Base-by-base conservation (phyloP, 805 yeast species). In the Candida patagonica region DNA sequence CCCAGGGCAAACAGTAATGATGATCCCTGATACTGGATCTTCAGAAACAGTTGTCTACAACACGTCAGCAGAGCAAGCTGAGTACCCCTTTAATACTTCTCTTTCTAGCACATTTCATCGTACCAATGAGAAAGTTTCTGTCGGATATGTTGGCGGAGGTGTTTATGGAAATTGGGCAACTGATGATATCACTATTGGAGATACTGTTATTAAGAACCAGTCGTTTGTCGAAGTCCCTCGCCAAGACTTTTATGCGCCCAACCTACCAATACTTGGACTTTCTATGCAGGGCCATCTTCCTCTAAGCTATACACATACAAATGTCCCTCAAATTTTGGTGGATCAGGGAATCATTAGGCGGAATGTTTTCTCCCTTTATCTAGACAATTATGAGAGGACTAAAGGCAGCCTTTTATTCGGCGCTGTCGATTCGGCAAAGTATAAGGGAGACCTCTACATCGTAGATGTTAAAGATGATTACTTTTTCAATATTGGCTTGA, bases 21-120 rank as follows among this genome's bases (percentile, higher is more conserved):
- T 78, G 10, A 56, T 77, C 26, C 53, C 80, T 13, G 88, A 80
- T 52, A 80, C 86, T 1, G 88, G 87, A 1, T 78, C 85, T 0
- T 69, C 82, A 1, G 86, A 80, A 12, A 26, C 6, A 5, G 29
- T n/a, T 4, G 29, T 26, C 6, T 26, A n/a, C 13, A 26, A 26
- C 29, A 6, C 29, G 3, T n/a, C n/a, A n/a, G n/a, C n/a, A n/a
- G n/a, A n/a, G n/a, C n/a, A n/a, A n/a, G n/a, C n/a, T n/a, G n/a
- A n/a, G n/a, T n/a, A n/a, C n/a, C n/a, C n/a, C n/a, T 26, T 26
- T 6, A 15, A 26, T 26, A 3, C 6, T 15, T 34, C 37, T 7
- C n/a, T 19, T 9, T 34, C 37, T 9, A 7, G 15, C 16, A 35
- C 39, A 12, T 35, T n/a, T 7, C 9, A 19, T 4, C 19, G 20